phyloP scores from a whole-genome alignment of 2,329 filamentous ascomycete genomes.

The Rutstroemia sp. region DNA sequence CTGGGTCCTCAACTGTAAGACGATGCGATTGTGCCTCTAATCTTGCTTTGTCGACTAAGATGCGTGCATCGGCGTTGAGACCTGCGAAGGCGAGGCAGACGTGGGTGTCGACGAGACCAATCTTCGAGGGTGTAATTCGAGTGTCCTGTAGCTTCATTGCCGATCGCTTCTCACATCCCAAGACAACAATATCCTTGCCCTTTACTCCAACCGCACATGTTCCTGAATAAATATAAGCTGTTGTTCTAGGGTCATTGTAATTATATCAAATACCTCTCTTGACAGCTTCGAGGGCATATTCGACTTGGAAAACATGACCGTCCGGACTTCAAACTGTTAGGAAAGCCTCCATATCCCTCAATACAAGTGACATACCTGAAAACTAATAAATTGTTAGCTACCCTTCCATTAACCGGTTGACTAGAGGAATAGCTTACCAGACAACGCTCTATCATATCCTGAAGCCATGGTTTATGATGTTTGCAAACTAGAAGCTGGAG shows the following conservation, averaged over 20 bases:
- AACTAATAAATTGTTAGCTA: slow-evolving; percentile 46
- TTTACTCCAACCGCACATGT: slow-evolving; percentile 98
- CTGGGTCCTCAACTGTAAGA: slow-evolving; percentile 92
- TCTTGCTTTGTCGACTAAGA: slow-evolving; percentile 95
- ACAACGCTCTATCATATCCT: slow-evolving; percentile 98
- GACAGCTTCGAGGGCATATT: slow-evolving; percentile 97
- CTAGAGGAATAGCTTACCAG: slow-evolving; percentile 57
- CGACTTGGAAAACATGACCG: slow-evolving; percentile 98
- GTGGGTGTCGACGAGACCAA: slow-evolving; percentile 90
- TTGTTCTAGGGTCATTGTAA: not conserved
- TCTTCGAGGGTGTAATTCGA: slow-evolving; percentile 97
- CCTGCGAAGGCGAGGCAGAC: slow-evolving; percentile 96
- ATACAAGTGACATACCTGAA: slow-evolving; percentile 58
- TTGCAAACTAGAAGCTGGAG: slow-evolving; percentile 4
- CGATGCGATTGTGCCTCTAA: slow-evolving; percentile 96
- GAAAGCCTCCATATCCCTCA: slow-evolving; percentile 10
- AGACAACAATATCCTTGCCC: slow-evolving; percentile 85
- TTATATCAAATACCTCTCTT: slow-evolving; percentile 67
- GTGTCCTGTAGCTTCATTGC: slow-evolving; percentile 99
- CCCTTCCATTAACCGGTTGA: slow-evolving; percentile 37
- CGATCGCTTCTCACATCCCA: slow-evolving; percentile 97
- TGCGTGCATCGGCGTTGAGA: slow-evolving; percentile 94
- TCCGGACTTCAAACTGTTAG: slow-evolving; percentile 71
- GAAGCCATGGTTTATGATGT: slow-evolving; percentile 61
- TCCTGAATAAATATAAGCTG: slow-evolving; percentile 44